Evolutionary conservation across 1,139 yeast genomes (phyloP), one percentile per base, ranked within the genome.

Genomic region (Petasospora fabianii): DNA sequence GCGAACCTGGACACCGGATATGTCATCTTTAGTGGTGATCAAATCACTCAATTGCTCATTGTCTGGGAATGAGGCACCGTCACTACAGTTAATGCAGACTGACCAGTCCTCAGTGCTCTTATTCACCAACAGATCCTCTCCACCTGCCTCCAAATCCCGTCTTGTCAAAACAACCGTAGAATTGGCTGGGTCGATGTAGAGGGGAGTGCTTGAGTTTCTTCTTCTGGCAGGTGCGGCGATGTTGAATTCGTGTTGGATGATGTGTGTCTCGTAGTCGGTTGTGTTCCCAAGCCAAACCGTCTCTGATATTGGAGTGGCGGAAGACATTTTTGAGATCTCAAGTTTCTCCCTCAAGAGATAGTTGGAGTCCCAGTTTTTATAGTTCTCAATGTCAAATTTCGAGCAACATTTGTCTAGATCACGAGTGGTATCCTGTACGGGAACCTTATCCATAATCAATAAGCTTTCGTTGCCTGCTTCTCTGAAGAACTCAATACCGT

Each of bases 221-320:
- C 10, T 21, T 12, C 24, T 32, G 26, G 48, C 5, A 12, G 27
- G 21, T 30, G 7, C 36, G 16, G 13, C 26, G n/a, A 13, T 22
- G 13, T 22, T 22, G 26, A 6, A 30, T 14, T 12, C 39, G 21
- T 12, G 8, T 32, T 10, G 43, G 46, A 39, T 45, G 56, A 46
- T 50, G 37, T 34, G 53, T 51, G 41, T 54, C 44, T 68, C 71
- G 49, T 65, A 73, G 54, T 81, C 85, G 2, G 75, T 69, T 2
- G 77, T 66, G 54, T 88, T 90, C 1, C 97, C 97, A 34, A 82
- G 69, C 90, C 90, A 90, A 5, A 88, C 75, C 32, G 75, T 69
- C 1, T 65, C 60, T 13, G 65, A 61, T 3, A 84, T 64, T 14
- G 67, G 69, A 0, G 94, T 75, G 0, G 96, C 95, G 3, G 86